Conservation (phyloP, 352 stramenopile species). For the Globisporangium nodosum region DNA sequence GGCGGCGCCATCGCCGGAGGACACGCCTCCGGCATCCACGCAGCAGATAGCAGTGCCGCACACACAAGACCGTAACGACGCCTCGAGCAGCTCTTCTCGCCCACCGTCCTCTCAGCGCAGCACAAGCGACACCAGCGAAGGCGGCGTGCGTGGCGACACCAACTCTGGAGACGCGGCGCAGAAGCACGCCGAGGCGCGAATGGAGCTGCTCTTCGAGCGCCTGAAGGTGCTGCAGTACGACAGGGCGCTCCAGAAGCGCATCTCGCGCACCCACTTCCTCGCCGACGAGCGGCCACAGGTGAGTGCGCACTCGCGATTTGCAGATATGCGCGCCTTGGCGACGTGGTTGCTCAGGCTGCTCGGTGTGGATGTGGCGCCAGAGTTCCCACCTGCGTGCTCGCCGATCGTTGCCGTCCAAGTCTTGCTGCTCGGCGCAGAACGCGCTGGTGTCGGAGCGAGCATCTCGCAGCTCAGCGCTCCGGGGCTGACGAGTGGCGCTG, state of each 20-base stretch:
- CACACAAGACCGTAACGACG: constrained; percentile 11
- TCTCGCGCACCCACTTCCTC: constrained; percentile 49
- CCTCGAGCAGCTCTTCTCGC: constrained; percentile 11
- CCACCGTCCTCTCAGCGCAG: constrained; percentile 28
- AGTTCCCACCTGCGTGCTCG: constrained; percentile 9
- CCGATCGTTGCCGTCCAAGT: constrained; percentile 32
- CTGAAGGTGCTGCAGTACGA: constrained; percentile 51
- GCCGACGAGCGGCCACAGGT: constrained; percentile 5
- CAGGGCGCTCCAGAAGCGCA: constrained; percentile 26
- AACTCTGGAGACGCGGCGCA: constrained; percentile 22
- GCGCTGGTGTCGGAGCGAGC: constrained; percentile 22
- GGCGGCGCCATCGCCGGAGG: constrained; percentile 1
- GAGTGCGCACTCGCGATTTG: constrained; percentile 31
- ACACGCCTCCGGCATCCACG: constrained; percentile 1
- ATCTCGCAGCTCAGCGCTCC: constrained; percentile 32
- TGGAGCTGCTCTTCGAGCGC: constrained; percentile 71
- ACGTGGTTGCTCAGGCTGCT: constrained; percentile 39
- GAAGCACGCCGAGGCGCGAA: constrained; percentile 33
- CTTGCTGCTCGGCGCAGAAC: constrained; percentile 49
- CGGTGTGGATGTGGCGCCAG: constrained; percentile 15
- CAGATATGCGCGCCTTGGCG: constrained; percentile 38
- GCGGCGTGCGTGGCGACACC: constrained; percentile 5
- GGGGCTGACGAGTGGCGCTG: constrained; percentile 29
- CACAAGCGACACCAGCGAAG: constrained; percentile 3
- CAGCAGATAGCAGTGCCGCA: constrained; percentile 5